A percentile compares a stretch with the other conserved stretches of the same genome.
Conservation (phyloP, 2,329 filamentous ascomycete genomes). For the Tolypocladium ophioglossoides region DNA sequence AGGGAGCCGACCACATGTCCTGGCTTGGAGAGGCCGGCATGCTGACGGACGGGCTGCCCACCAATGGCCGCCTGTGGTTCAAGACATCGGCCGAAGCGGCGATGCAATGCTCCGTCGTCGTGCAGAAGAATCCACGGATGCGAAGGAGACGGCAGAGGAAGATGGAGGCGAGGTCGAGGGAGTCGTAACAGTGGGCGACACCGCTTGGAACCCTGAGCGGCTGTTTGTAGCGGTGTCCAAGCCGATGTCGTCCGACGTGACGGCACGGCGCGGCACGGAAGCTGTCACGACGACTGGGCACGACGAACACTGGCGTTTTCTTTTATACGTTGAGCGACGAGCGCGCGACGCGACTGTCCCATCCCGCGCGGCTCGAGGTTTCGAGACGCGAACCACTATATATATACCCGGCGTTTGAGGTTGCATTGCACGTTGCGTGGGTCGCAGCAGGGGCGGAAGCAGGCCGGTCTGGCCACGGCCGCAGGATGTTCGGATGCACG, state of each 20-base stretch:
- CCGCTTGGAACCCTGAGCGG: not conserved
- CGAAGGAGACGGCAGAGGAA: slow-evolving; percentile 6
- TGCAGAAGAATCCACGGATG: slow-evolving; percentile 6
- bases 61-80: slow-evolving; percentile 3
- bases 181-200: not conserved
- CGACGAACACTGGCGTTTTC: not conserved
- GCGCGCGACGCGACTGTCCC: not conserved
- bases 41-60: not conserved
- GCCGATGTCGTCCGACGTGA: not conserved
- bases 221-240: not conserved
- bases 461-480: not conserved
- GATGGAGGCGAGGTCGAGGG: not conserved
- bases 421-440: not conserved
- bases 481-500: not conserved
- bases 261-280: not conserved
- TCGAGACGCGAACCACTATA: not conserved
- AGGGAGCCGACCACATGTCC: slow-evolving; percentile 2
- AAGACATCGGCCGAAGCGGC: slow-evolving; percentile 6
- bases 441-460: not conserved
- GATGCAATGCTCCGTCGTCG: slow-evolving; percentile 5
- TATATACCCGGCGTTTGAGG: not conserved
- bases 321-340: not conserved
- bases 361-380: not conserved
- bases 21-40: not conserved
- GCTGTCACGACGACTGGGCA: not conserved